These are phyloP conservation scores for Debaryomyces tyrocola DNA, from an alignment of 805 yeast species.

Conservation along the genomic window DNA sequence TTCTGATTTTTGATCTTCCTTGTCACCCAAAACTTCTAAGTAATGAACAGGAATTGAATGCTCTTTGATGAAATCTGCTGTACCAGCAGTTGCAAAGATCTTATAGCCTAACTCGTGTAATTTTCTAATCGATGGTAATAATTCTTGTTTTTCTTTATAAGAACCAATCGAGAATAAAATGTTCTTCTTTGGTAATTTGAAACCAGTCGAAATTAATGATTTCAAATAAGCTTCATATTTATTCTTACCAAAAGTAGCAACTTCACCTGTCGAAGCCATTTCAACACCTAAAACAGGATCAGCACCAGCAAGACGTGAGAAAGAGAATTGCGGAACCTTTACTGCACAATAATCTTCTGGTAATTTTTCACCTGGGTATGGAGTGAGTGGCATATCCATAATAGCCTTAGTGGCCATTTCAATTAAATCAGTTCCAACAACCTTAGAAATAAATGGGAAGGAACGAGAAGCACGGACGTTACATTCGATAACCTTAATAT, in stretches of 20 bases:
- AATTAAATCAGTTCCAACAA: slow-evolving; percentile 92
- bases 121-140: slow-evolving; percentile 82
- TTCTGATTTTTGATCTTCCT: slow-evolving; percentile 81
- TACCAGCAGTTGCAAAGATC: slow-evolving; percentile 97
- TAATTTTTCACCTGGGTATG: slow-evolving; percentile 85
- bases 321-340: slow-evolving; percentile 96
- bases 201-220: slow-evolving; percentile 92
- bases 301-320: slow-evolving; percentile 95
- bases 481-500: slow-evolving; percentile 97
- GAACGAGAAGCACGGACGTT: slow-evolving; percentile 99
- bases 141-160: slow-evolving; percentile 91
- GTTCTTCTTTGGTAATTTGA: slow-evolving; percentile 92
- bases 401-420: slow-evolving; percentile 97
- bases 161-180: slow-evolving; percentile 94
- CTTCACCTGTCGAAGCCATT: slow-evolving; percentile 97
- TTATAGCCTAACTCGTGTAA: slow-evolving; percentile 82
- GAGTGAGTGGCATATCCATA: slow-evolving; percentile 80
- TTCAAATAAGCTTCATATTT: slow-evolving; percentile 97
- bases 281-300: slow-evolving; percentile 98
- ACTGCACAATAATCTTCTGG: slow-evolving; percentile 97
- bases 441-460: slow-evolving; percentile 97
- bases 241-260: slow-evolving; percentile 90
- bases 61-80: slow-evolving; percentile 96
- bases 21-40: slow-evolving; percentile 79
- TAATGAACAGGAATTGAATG: slow-evolving; percentile 93